These are phyloP conservation scores for Corymbia maculata DNA, from an alignment of 345 rosid species.

Conservation along the genomic window DNA sequence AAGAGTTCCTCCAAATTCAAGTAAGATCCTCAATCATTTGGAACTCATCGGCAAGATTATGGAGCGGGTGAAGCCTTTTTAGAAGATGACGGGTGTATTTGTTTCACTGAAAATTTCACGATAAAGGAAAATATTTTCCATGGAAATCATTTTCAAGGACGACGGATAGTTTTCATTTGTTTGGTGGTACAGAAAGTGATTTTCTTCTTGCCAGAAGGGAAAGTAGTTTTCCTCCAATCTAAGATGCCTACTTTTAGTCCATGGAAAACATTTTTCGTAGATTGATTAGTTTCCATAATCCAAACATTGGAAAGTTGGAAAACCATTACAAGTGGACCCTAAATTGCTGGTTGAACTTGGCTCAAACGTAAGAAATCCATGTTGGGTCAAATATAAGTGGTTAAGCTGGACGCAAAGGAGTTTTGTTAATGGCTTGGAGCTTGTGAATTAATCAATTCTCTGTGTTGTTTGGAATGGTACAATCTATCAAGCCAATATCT, in stretches of 20 bases:
- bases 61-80: background rate
- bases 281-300: background rate
- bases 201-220: background rate
- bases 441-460: background rate
- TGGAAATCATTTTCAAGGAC: background rate
- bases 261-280: background rate
- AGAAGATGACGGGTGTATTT: background rate
- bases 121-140: background rate
- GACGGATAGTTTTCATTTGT: background rate
- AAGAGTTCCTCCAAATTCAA: background rate
- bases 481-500: background rate
- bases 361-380: background rate
- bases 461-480: background rate
- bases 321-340: background rate
- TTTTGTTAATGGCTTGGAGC: background rate
- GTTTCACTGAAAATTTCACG: background rate
- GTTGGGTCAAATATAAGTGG: background rate
- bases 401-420: background rate
- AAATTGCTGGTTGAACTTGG: background rate
- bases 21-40: background rate
- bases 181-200: background rate
- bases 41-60: background rate
- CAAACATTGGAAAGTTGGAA: background rate
- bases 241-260: background rate
- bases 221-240: background rate